Evolutionary conservation across 495 filamentous ascomycete genomes (phyloP).

Genomic region (Thermothielavioides terrestris): DNA sequence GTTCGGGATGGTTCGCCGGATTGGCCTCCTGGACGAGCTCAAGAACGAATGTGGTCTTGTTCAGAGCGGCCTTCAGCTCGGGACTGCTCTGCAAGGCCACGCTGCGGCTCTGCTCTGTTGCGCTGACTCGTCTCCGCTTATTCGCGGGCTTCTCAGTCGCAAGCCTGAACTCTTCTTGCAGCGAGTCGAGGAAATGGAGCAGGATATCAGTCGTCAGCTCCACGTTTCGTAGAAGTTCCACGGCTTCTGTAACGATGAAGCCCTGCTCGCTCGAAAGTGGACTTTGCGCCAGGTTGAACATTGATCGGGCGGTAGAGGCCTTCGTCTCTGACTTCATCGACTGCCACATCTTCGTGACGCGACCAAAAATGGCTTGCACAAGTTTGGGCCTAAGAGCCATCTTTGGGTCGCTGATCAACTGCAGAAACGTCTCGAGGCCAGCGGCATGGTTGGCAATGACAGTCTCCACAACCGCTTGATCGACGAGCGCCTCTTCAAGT

Average conservation of each 20-base stretch:
- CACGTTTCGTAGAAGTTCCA: slow-evolving; percentile 59
- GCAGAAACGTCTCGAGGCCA: slow-evolving; percentile 52
- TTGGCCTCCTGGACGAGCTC: slow-evolving; percentile 75
- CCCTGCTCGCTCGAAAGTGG: slow-evolving; percentile 15
- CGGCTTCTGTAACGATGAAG: slow-evolving; percentile 44
- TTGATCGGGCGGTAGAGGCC: slow-evolving; percentile 46
- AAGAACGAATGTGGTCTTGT: slow-evolving; percentile 74
- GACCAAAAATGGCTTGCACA: slow-evolving; percentile 51
- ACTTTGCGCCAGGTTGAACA: slow-evolving; percentile 43
- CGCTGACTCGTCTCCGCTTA: slow-evolving; percentile 70
- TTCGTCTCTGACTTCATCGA: slow-evolving; percentile 57
- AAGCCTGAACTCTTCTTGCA: slow-evolving; percentile 56
- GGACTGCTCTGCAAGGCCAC: slow-evolving; percentile 29
- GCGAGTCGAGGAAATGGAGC: slow-evolving; percentile 55
- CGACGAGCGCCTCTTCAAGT: slow-evolving; percentile 49
- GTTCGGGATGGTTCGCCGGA: slow-evolving; percentile 58
- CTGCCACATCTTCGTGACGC: slow-evolving; percentile 60
- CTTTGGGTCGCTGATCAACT: slow-evolving; percentile 42
- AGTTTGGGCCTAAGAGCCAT: slow-evolving; percentile 40
- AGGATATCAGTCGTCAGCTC: slow-evolving; percentile 63
- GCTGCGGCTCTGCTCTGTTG: slow-evolving; percentile 44
- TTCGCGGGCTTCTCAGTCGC: slow-evolving; percentile 53
- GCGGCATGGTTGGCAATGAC: slow-evolving; percentile 59
- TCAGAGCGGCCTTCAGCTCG: slow-evolving; percentile 54
- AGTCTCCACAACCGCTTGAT: slow-evolving; percentile 51